These are phyloP conservation scores for Graphiopsis chlorocephala DNA, from an alignment of 2,329 filamentous ascomycete genomes.

Conservation along the genomic window DNA sequence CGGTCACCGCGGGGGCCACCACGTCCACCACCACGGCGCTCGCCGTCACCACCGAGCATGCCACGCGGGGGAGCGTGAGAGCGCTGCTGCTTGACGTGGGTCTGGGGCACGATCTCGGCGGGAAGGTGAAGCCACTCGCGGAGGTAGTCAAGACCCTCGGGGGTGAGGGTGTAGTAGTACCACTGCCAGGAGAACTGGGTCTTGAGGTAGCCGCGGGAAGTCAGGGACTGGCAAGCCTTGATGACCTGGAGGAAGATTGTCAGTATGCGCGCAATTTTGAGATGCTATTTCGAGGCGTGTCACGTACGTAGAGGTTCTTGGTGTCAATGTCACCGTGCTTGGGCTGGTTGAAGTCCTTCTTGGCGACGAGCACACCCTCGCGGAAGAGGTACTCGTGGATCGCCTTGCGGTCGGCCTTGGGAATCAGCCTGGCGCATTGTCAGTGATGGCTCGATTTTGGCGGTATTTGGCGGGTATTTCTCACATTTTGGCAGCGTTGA, in stretches of 20 bases:
- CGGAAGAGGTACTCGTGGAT: conserved; percentile 99
- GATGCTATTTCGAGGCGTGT: background rate
- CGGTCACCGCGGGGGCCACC: conserved; percentile 71
- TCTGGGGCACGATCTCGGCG: conserved; percentile 98
- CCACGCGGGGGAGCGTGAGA: conserved; percentile 96
- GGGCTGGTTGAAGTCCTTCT: conserved; percentile 98
- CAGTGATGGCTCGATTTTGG: background rate
- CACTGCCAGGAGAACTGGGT: conserved; percentile 99
- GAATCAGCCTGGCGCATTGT: conserved; percentile 75
- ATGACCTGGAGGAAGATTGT: conserved; percentile 58
- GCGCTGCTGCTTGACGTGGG: conserved; percentile 99
- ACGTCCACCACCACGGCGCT: conserved; percentile 75
- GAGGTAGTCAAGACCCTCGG: conserved; percentile 99
- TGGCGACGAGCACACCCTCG: conserved; percentile 85
- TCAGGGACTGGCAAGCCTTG: conserved; percentile 98
- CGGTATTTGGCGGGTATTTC: conserved; percentile 1
- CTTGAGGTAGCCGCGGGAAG: conserved; percentile 98
- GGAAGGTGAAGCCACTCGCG: conserved; percentile 99
- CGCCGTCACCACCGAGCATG: conserved; percentile 81
- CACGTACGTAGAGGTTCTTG: conserved; percentile 88
- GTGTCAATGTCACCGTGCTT: conserved; percentile 98
- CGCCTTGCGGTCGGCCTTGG: conserved; percentile 99
- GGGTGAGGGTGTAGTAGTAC: conserved; percentile 99
- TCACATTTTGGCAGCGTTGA: conserved; percentile 46
- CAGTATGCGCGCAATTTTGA: background rate